Evolutionary conservation across 192 early-diverging fungal species (phyloP).

Genomic region (Dissophora ornata): DNA sequence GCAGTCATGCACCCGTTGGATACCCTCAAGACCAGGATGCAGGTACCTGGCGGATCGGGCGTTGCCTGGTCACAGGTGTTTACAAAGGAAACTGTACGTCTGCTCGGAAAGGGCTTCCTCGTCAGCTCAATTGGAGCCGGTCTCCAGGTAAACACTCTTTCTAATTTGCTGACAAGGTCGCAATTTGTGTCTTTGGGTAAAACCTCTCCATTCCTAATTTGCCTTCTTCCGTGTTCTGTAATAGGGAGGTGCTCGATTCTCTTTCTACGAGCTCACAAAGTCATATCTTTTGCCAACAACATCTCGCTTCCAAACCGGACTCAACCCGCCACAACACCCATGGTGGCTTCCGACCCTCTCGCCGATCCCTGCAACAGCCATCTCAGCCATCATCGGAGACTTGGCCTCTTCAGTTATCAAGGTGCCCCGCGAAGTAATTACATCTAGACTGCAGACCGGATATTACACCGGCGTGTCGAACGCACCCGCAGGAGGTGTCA

Average conservation of each 20-base stretch:
- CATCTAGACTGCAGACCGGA: constrained; percentile 76
- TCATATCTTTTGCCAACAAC: constrained; percentile 58
- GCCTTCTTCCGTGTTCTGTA: constrained; percentile 2
- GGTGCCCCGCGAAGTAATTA: constrained; percentile 81
- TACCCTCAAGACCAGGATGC: constrained; percentile 78
- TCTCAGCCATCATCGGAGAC: constrained; percentile 79
- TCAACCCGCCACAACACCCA: constrained; percentile 39
- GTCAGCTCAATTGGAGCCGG: constrained; percentile 76
- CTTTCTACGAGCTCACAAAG: constrained; percentile 78
- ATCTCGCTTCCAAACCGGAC: constrained; percentile 48
- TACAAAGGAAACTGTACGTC: constrained; percentile 59
- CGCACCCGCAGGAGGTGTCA: constrained; percentile 38
- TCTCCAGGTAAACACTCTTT: constrained; percentile 62
- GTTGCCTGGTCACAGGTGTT: constrained; percentile 60
- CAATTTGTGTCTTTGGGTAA: not conserved
- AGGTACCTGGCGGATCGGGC: constrained; percentile 61
- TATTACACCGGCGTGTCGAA: constrained; percentile 53
- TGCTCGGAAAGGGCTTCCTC: constrained; percentile 72
- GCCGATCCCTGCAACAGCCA: constrained; percentile 71
- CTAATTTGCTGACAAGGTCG: too few relatives aligned
- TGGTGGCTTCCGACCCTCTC: constrained; percentile 55
- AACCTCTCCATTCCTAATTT: not conserved
- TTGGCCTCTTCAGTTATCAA: constrained; percentile 78
- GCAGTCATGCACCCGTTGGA: constrained; percentile 83
- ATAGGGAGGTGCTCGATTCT: constrained; percentile 75